Percentiles rank a stretch among this genome's conserved stretches.
phyloP scores from a whole-genome alignment of 345 rosid genomes.

The Brassica incana region DNA sequence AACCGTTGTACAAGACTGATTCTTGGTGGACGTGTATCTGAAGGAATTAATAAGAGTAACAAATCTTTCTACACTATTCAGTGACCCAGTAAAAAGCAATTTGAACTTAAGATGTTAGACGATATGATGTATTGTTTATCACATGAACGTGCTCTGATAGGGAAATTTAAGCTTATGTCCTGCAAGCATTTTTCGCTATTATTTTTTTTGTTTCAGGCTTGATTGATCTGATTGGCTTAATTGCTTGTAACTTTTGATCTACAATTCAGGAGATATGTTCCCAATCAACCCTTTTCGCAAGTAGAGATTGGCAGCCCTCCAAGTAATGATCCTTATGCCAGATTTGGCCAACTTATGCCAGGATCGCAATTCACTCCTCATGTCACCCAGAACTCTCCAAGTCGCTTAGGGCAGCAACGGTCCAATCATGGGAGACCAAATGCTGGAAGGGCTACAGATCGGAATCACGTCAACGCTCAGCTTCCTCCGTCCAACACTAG shows the following conservation, averaged over 20 bases:
- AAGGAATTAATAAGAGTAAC: background rate
- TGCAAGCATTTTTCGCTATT: background rate
- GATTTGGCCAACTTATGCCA: slow-evolving; percentile 53
- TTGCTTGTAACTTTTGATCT: slow-evolving; percentile 16
- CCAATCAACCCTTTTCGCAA: slow-evolving; percentile 38
- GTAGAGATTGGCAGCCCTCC: slow-evolving; percentile 64
- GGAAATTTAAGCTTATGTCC: background rate
- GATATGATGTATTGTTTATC: slow-evolving; percentile 14
- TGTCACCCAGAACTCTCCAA: slow-evolving; percentile 69
- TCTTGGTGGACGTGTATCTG: background rate
- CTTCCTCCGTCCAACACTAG: slow-evolving; percentile 61
- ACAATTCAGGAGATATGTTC: slow-evolving; percentile 63
- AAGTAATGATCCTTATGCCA: slow-evolving; percentile 59
- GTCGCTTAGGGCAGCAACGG: slow-evolving; percentile 85
- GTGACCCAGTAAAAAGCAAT: slow-evolving; percentile 3
- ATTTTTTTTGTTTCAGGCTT: background rate
- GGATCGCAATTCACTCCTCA: slow-evolving; percentile 49
- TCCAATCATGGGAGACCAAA: slow-evolving; percentile 47
- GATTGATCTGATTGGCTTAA: background rate
- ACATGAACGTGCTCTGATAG: slow-evolving; percentile 13
- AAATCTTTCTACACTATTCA: background rate
- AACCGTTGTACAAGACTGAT: background rate
- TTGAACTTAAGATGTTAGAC: background rate
- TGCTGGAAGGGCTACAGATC: slow-evolving; percentile 54
- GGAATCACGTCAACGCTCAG: slow-evolving; percentile 69